Conservation (phyloP, 371 early-diverging fungal species). For the Capniomyces stellatus region DNA sequence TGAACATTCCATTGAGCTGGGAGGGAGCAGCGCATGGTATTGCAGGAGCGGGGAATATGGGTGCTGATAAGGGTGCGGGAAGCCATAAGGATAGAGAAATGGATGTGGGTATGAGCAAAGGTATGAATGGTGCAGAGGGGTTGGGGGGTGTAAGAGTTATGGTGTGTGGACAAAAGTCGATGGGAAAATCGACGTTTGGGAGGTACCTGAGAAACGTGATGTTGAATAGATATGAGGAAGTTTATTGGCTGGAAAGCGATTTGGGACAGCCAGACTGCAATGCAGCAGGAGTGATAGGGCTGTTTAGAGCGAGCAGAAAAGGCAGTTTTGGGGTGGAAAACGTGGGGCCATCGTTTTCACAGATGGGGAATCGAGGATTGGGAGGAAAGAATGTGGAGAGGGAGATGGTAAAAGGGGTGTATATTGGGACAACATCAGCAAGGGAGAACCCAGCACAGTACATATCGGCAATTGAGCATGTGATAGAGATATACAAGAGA, state of each 20-base stretch:
- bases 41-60: too few relatives aligned
- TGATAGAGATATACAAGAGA: slow-evolving; percentile 15
- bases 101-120: too few relatives aligned
- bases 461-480: slow-evolving; percentile 11
- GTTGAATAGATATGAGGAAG: slow-evolving; percentile 12
- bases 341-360: neutral
- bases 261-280: slow-evolving; percentile 38
- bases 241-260: slow-evolving; percentile 41
- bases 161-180: slow-evolving; percentile 29
- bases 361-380: neutral
- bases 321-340: too few relatives aligned
- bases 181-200: slow-evolving; percentile 38
- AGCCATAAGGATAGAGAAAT: too few relatives aligned
- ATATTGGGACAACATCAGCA: slow-evolving; percentile 31
- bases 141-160: too few relatives aligned
- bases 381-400: slow-evolving; percentile 11
- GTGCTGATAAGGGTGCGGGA: too few relatives aligned
- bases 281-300: slow-evolving; percentile 28
- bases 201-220: slow-evolving; percentile 30
- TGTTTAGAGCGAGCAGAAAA: slow-evolving; percentile 16
- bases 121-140: too few relatives aligned
- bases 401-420: slow-evolving; percentile 11
- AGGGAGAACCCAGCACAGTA: slow-evolving; percentile 34
- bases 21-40: neutral
- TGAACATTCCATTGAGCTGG: neutral